Evolutionary conservation across 495 filamentous ascomycete species (phyloP).

Genomic region (Neurospora sp.): DNA sequence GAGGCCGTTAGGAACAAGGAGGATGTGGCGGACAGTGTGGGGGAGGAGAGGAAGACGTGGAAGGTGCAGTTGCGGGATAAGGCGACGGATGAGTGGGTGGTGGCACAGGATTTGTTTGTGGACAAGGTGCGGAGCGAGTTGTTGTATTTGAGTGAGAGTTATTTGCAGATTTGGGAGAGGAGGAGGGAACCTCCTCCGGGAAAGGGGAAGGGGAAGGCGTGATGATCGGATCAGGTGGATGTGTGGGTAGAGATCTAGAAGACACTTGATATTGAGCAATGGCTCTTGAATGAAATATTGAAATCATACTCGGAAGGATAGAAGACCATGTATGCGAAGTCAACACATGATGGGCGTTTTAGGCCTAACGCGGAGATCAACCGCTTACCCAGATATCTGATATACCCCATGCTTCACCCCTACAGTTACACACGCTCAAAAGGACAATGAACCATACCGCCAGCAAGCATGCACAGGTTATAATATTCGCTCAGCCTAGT

Average conservation of each 20-base stretch:
- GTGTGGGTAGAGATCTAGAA: neutral
- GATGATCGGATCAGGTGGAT: neutral
- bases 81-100: constrained; percentile 72
- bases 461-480: neutral
- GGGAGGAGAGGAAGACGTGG: constrained; percentile 80
- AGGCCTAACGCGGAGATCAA: neutral
- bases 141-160: constrained; percentile 84
- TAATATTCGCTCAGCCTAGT: neutral
- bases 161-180: constrained; percentile 94
- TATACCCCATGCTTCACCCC: neutral
- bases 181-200: constrained; percentile 40
- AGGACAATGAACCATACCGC: neutral
- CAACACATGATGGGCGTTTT: neutral
- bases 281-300: neutral
- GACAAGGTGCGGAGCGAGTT: constrained; percentile 77
- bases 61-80: constrained; percentile 54
- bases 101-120: constrained; percentile 90
- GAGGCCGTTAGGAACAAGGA: constrained; percentile 68
- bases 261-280: neutral
- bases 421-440: neutral
- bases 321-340: neutral
- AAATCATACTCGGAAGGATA: neutral
- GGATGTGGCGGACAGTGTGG: constrained; percentile 61
- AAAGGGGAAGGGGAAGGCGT: constrained; percentile 21
- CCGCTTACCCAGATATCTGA: neutral